phyloP scores from a whole-genome alignment of 2,329 filamentous ascomycete genomes.

The Aureobasidium sp. region DNA sequence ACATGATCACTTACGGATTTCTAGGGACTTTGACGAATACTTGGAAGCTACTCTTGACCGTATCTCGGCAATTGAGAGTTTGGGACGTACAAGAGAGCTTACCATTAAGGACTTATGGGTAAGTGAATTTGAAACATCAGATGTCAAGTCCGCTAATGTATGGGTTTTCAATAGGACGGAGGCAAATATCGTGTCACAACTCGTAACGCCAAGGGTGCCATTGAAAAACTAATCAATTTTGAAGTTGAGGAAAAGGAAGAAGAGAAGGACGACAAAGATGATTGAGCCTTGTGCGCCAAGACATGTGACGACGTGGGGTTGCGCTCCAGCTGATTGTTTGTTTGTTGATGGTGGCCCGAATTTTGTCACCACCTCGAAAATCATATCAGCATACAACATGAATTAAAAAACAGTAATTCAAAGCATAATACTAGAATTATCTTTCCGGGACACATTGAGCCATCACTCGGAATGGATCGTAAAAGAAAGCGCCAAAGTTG shows the following conservation, averaged over 20 bases:
- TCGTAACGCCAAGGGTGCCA: slow-evolving; percentile 40
- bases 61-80: slow-evolving; percentile 85
- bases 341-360: neutral
- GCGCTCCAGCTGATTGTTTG: neutral
- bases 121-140: neutral
- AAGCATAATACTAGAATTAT: neutral
- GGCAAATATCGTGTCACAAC: slow-evolving; percentile 67
- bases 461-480: slow-evolving; percentile 1
- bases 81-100: slow-evolving; percentile 87
- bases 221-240: slow-evolving; percentile 43
- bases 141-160: neutral
- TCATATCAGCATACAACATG: neutral
- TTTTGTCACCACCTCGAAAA: neutral
- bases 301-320: neutral
- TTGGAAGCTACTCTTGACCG: slow-evolving; percentile 75
- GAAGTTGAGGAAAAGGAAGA: slow-evolving; percentile 28
- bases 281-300: slow-evolving; percentile 18
- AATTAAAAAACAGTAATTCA: neutral
- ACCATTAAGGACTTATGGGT: slow-evolving; percentile 86
- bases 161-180: slow-evolving; percentile 43
- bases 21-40: slow-evolving; percentile 66
- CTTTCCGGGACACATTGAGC: neutral
- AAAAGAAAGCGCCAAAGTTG: slow-evolving; percentile 15
- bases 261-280: slow-evolving; percentile 22
- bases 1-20: neutral